Evolutionary conservation across 2,329 filamentous ascomycete species (phyloP), one percentile per base, ranked within the genome.

Genomic region (Herpotrichia juniperi): DNA sequence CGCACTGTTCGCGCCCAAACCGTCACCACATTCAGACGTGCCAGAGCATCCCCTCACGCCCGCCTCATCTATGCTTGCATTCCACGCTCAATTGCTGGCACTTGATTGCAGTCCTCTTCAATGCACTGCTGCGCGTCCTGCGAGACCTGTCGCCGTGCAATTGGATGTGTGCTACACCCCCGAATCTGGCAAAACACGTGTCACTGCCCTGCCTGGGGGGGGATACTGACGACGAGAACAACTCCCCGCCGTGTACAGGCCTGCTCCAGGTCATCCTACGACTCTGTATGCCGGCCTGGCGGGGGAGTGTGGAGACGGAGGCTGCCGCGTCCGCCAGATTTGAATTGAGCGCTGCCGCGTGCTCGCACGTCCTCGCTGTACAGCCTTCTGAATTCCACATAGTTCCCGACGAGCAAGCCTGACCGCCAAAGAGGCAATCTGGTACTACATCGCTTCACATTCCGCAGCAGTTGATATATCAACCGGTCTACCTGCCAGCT

Each of bases 391-490:
- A 30, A 19, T 9, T 30, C 42, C 34, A 44, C 22, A 37, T n/a
- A 16, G 19, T 45, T 25, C 24, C 30, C 34, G 32, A 54, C 48
- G n/a, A 17, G 11, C 50, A 53, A 53, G 57, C 54, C 59, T 65
- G 65, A 64, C 64, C 56, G 62, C 59, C 52, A 47, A 57, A 54
- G 45, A 57, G 56, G 59, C 60, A 54, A 53, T 52, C 30, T 59
- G 58, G 58, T 64, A 56, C 59, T 61, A 59, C 60, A 53, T 61
- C 51, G 62, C 62, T 66, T 59, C 64, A 66, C 66, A 57, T 61
- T 47, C 57, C 50, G 40, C 26, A 57, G 57, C 58, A 60, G 58
- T 60, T 58, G 52, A 42, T 51, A 37, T 31, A 26, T 51, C 50
- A 48, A n/a, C 19, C 45, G 14, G 45, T 40, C 45, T 24, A 35